Conservation (phyloP, 129 eudicot species). For the Artemisia argyi region DNA sequence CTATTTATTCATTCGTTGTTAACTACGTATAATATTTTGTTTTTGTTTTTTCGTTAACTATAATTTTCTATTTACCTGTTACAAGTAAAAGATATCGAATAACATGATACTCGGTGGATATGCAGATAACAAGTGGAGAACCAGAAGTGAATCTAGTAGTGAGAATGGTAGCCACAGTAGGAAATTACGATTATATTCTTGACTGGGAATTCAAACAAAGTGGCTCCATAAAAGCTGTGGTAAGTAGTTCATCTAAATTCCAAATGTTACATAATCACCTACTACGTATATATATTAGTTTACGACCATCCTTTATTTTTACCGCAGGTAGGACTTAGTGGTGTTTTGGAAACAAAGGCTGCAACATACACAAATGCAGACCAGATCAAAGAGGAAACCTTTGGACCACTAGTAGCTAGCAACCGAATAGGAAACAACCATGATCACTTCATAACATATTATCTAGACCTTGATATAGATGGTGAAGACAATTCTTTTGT, state of each 20-base stretch:
- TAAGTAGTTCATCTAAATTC: conserved; percentile 26
- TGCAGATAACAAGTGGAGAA: conserved; percentile 72
- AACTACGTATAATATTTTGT: too few relatives aligned
- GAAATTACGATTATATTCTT: conserved; percentile 83
- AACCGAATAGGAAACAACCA: conserved; percentile 71
- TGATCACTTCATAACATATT: conserved; percentile 79
- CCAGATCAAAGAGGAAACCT: conserved; percentile 37
- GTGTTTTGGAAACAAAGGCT: conserved; percentile 79
- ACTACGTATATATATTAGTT: neutral
- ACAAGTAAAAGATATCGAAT: neutral
- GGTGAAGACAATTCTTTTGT: conserved; percentile 67
- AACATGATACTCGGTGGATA: neutral
- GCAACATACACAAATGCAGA: conserved; percentile 37
- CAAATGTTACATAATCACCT: neutral
- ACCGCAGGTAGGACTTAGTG: conserved; percentile 69
- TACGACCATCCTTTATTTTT: conserved; percentile 1
- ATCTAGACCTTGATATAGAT: conserved; percentile 81
- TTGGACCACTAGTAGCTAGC: conserved; percentile 63
- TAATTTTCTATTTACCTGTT: neutral
- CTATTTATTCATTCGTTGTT: too few relatives aligned
- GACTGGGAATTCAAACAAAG: conserved; percentile 94
- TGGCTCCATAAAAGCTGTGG: conserved; percentile 77
- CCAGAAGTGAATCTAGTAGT: conserved; percentile 70
- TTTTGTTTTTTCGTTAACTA: too few relatives aligned
- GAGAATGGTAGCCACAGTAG: conserved; percentile 90